Evolutionary conservation across 1,284 basidiomycete genomes (phyloP).

Genomic region (Cronartium quercuum): DNA sequence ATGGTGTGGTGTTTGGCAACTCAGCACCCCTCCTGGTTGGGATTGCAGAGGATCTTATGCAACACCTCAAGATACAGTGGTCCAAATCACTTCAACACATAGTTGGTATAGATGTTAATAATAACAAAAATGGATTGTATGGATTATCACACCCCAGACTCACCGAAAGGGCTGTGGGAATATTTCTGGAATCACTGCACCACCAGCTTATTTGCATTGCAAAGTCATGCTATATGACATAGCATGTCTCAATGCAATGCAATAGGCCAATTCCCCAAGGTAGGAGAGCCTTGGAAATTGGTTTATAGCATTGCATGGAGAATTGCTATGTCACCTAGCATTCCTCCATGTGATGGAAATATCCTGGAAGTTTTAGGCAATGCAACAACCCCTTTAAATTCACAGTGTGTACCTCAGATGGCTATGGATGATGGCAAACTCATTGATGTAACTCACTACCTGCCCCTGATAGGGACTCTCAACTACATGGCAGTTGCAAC

Average conservation of each 20-base stretch:
- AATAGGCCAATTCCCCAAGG: too few species aligned
- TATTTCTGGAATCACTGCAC: too few species aligned
- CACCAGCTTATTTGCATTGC: too few species aligned
- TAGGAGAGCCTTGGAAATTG: too few species aligned
- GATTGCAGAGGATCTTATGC: background rate
- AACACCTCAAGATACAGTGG: background rate
- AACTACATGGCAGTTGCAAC: conserved; percentile 3
- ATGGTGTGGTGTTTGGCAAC: background rate
- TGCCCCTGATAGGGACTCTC: background rate
- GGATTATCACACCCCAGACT: background rate
- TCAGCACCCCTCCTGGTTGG: background rate
- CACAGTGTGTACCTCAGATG: background rate
- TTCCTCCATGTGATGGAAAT: too few species aligned
- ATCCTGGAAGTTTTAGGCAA: background rate
- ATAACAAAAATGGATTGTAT: background rate
- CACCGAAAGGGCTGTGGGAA: background rate
- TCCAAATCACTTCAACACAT: background rate
- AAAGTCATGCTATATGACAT: too few species aligned
- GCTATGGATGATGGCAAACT: background rate
- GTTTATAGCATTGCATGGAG: too few species aligned
- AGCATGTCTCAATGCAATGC: too few species aligned
- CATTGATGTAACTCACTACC: background rate
- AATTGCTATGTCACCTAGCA: too few species aligned
- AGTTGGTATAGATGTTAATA: background rate
- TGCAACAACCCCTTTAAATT: background rate